These are phyloP conservation scores for Paraphoma sp. DNA, from an alignment of 2,329 filamentous ascomycete species.

Conservation along the genomic window DNA sequence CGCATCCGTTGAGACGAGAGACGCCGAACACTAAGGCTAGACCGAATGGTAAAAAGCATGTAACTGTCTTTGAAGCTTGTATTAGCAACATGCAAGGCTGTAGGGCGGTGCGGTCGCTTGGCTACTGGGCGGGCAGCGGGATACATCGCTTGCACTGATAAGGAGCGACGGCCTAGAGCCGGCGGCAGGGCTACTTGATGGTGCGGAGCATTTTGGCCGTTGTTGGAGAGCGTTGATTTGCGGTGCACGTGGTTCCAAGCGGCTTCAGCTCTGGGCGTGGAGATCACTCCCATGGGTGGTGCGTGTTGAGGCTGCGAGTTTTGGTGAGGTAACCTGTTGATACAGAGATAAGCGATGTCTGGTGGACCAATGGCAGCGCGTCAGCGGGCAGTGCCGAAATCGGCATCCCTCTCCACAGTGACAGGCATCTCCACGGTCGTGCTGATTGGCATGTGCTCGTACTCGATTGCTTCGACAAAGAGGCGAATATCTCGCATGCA, in stretches of 20 bases:
- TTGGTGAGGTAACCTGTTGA: slow-evolving; percentile 32
- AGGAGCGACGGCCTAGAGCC: slow-evolving; percentile 13
- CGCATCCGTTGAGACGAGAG: slow-evolving; percentile 3
- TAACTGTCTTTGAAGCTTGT: slow-evolving; percentile 13
- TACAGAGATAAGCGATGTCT: slow-evolving; percentile 26
- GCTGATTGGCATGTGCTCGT: slow-evolving; percentile 8
- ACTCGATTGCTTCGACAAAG: slow-evolving; percentile 22
- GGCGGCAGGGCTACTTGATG: slow-evolving; percentile 12
- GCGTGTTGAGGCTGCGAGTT: slow-evolving; percentile 22
- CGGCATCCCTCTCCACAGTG: slow-evolving; percentile 13
- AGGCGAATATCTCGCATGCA: slow-evolving; percentile 5
- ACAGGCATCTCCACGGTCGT: slow-evolving; percentile 13
- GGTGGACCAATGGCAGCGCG: slow-evolving; percentile 16
- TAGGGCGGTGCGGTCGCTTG: slow-evolving; percentile 7
- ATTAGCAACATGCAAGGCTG: slow-evolving; percentile 5
- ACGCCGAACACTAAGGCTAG: slow-evolving; percentile 7
- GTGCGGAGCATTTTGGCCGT: slow-evolving; percentile 7
- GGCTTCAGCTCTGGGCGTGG: slow-evolving; percentile 21
- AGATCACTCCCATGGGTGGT: slow-evolving; percentile 3
- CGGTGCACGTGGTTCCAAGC: slow-evolving; percentile 2
- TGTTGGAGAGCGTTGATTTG: slow-evolving; percentile 16
- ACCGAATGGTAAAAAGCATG: slow-evolving; percentile 10
- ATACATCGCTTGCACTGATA: slow-evolving; percentile 28
- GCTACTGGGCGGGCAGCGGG: slow-evolving; percentile 11
- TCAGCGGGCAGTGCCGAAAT: slow-evolving; percentile 6